Percentiles rank a stretch among this genome's conserved stretches.
These are phyloP conservation scores for Phaeosphaeriaceae sp. DNA, from an alignment of 2,329 filamentous ascomycete species.

Conservation along the genomic window DNA sequence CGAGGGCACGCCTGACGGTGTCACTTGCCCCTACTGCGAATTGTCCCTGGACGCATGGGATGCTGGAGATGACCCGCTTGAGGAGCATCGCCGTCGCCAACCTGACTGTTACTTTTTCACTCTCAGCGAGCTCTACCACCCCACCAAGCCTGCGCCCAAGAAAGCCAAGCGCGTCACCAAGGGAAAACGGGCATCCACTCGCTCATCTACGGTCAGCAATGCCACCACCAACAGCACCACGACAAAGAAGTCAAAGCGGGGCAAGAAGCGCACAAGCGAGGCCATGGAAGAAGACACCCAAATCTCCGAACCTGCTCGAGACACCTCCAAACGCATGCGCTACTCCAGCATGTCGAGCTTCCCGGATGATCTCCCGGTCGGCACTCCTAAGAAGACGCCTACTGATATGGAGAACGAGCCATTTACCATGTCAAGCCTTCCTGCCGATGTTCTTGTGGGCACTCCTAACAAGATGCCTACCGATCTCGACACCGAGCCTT, in stretches of 20 bases:
- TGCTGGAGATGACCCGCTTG: constrained; percentile 85
- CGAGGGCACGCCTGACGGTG: constrained; percentile 83
- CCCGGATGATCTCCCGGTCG: constrained; percentile 12
- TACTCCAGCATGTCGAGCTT: constrained; percentile 24
- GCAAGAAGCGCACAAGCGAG: constrained; percentile 28
- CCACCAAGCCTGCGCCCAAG: constrained; percentile 28
- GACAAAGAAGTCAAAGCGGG: constrained; percentile 16
- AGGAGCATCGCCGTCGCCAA: constrained; percentile 84
- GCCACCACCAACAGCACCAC: neutral
- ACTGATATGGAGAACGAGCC: neutral
- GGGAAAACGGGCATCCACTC: constrained; percentile 28
- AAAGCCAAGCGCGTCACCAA: constrained; percentile 38
- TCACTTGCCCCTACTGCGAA: constrained; percentile 89
- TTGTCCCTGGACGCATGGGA: constrained; percentile 95
- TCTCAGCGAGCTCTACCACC: constrained; percentile 65
- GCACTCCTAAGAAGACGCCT: constrained; percentile 23
- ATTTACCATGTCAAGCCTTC: constrained; percentile 8
- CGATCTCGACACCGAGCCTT: neutral
- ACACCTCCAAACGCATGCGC: constrained; percentile 2
- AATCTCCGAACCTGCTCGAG: neutral
- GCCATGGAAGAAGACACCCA: constrained; percentile 11
- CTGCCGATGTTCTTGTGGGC: constrained; percentile 12
- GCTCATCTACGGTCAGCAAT: constrained; percentile 24
- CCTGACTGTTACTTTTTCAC: constrained; percentile 84
- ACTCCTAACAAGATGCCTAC: constrained; percentile 33